Base-by-base conservation (phyloP, 208 protist species). In the Sergeia podlipaevii region DNA sequence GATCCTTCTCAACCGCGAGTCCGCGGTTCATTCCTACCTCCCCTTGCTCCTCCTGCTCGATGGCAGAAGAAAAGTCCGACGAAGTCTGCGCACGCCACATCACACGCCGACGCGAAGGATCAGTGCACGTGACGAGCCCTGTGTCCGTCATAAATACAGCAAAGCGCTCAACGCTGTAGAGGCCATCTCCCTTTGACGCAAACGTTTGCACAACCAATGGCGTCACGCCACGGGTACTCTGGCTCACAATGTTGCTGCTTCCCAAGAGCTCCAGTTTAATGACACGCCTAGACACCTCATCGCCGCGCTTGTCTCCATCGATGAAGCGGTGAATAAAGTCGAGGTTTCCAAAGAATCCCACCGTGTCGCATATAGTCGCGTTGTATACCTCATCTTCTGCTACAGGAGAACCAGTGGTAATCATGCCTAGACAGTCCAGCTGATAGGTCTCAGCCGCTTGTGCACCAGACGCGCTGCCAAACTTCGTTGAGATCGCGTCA, bases 131-230 rank as follows among this genome's bases (percentile, higher is more conserved):
- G 38, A 91, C 63, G 7, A 95, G 75, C 17, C 88, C 88, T 10
- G 73, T 79, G 61, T 95, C 77, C 36, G 91, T 82, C 72, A 92
- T 80, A 47, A 92, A 95, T 5, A 90, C 69, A 13, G 82, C 81
- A 38, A 73, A 68, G n/a, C 84, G 77, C 56, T 95, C 82, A 18
- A 95, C 73, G 44, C 78, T 68, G 41, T 79, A 62, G 37, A 91
- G n/a, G 8, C 71, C 78, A 20, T 50, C 41, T 6, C 74, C 80
- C 38, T 68, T 61, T n/a, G 49, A 51, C 29, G 55, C 69, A 54
- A 87, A 82, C 15, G 81, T 57, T 57, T 95, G 89, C 42, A 91
- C 78, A 11, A 95, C 80, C 20, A 95, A 37, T 3, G 89, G 89
- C 56, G 67, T 74, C 23, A 77, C 75, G 17, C 63, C 63, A 23